Base-by-base conservation (phyloP, 2,329 filamentous ascomycete species). In the Rhinocladiella mackenziei region DNA sequence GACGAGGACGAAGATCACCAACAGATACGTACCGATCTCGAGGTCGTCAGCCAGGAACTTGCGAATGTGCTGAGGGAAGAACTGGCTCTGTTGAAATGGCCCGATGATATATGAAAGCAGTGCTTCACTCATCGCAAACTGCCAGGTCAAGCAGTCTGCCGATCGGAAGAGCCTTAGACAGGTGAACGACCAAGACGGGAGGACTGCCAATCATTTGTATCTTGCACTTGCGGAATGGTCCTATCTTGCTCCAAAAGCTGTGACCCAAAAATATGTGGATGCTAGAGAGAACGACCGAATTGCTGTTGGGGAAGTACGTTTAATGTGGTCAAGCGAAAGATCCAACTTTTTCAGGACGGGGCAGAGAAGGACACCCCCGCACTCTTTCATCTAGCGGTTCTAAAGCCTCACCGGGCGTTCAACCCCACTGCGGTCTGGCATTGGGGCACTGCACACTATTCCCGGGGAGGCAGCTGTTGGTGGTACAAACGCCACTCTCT, bases 91-190 rank as follows among this genome's bases (percentile, higher is more conserved):
- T 32, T 58, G 22, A 55, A 43, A 40, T 57, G 54, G 56, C 56
- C 56, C 3, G 51, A 55, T 14, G 56, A 57, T 33, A 56, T 57
- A 23, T 58, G 49, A 56, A 11, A 9, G 29, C 9, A n/a, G 7
- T 36, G 6, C 13, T 26, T n/a, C 29, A 3, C 7, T 15, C 7
- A 7, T 7, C 9, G 14, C 14, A 10, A 11, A 7, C 9, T 13
- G 14, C 9, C 10, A 32, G 7, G 14, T 32, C 7, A 10, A n/a
- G 14, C 14, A n/a, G 29, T 15, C 29, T 15, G 9, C 29, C 14
- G 23, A 26, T 26, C 8, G 23, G 8, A n/a, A 8, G 23, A n/a
- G 23, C n/a, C 23, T n/a, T n/a, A n/a, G n/a, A n/a, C n/a, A n/a
- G n/a, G n/a, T n/a, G n/a, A n/a, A n/a, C n/a, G n/a, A n/a, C n/a